phyloP scores from a whole-genome alignment of 768 basidiomycete genomes.

The Rhizopogon vulgaris region DNA sequence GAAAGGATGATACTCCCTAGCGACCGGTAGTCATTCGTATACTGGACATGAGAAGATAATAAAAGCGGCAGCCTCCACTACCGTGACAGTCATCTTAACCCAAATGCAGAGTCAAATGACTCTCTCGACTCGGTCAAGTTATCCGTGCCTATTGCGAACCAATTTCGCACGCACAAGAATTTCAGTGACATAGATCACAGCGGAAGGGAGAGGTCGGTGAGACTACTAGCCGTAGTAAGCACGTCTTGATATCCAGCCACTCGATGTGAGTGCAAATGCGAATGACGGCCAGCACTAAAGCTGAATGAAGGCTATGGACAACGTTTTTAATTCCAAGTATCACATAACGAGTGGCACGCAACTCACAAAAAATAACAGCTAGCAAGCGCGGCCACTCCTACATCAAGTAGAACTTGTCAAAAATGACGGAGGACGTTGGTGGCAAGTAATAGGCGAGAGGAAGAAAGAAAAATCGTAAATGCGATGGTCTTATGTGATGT shows the following conservation, averaged over 20 bases:
- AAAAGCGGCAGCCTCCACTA: constrained; percentile 14
- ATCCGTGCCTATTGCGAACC: too few species aligned
- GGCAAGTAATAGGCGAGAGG: too few species aligned
- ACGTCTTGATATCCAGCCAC: not conserved
- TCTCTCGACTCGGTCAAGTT: constrained; percentile 12
- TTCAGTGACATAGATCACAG: constrained; percentile 11
- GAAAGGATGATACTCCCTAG: not conserved
- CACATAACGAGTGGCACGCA: too few species aligned
- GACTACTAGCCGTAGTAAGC: not conserved
- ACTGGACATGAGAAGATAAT: constrained; percentile 9
- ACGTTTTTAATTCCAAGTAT: too few species aligned
- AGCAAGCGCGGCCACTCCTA: too few species aligned
- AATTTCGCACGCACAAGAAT: too few species aligned
- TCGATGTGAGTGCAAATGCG: constrained; percentile 14
- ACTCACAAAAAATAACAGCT: too few species aligned
- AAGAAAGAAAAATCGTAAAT: too few species aligned
- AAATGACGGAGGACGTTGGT: too few species aligned
- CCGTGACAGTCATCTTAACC: constrained; percentile 3
- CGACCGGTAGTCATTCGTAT: not conserved
- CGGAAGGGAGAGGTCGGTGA: constrained; percentile 15
- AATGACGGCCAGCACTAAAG: constrained; percentile 6
- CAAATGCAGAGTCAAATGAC: constrained; percentile 16
- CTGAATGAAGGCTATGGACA: too few species aligned
- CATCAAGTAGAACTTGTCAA: too few species aligned
- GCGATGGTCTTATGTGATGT: too few species aligned